Evolutionary conservation across 2,329 filamentous ascomycete genomes (phyloP), one percentile per base, ranked within the genome.

Genomic region (Nannizzia gypsea): DNA sequence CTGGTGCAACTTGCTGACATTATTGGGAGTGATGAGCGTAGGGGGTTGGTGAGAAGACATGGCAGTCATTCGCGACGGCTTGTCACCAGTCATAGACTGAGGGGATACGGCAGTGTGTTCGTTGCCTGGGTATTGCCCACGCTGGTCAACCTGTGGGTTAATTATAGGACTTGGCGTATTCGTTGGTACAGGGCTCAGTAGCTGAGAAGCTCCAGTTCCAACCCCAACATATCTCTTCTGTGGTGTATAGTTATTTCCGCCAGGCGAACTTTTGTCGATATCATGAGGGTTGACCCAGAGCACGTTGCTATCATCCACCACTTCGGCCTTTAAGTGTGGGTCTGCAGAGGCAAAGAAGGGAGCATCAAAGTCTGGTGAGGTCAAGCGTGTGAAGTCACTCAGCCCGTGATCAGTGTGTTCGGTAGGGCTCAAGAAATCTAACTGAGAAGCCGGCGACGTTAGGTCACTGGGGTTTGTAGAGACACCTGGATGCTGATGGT

Each of bases 121-220:
- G 13, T 34, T 26, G n/a, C 48, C 38, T 28, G 52, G 40, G 55
- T 9, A 48, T 50, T 59, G 44, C 28, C 24, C 20, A 36, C 58
- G 36, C 20, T 56, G 54, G 52, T 60, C 63, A 34, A 58, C 15
- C 28, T 63, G 64, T 20, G 58, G 55, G 40, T 69, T 66, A 6
- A 70, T 68, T 2, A 66, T 61, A 17, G 71, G 67, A 56, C 67
- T 70, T 11, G 67, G 65, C 22, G 69, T 66, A 57, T 69, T 68
- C 3, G 69, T 70, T 22, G 66, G 67, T 34, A 68, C 68, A 20
- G 71, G 69, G 15, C 68, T 71, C 28, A 73, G 66, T 38, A 73
- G 69, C 55, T 72, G 71, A 26, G 70, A 67, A 15, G 60, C 17
- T 28, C 65, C 62, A 6, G 63, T 44, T 17, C 17, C 42, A 31